Conservation (phyloP, 2,329 filamentous ascomycete species). For the Colletotrichum sojae region DNA sequence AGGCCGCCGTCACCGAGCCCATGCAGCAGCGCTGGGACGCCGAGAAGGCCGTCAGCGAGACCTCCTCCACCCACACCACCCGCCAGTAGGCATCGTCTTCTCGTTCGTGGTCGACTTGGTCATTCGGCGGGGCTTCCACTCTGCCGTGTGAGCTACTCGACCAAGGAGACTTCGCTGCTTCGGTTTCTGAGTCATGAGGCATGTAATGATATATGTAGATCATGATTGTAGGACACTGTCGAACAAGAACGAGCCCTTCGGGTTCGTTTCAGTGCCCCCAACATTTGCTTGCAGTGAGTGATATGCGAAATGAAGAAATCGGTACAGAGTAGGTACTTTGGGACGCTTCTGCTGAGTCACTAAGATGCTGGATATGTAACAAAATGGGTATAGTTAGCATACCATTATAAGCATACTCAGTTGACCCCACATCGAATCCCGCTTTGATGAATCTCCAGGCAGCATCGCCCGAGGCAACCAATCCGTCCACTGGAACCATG, state of each 20-base stretch:
- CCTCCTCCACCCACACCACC: constrained; percentile 29
- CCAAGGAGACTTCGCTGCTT: neutral
- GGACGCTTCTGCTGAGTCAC: neutral
- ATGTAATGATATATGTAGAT: constrained; percentile 13
- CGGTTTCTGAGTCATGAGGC: neutral
- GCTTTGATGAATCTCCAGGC: constrained; percentile 26
- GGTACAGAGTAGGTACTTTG: no score
- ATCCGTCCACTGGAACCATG: neutral
- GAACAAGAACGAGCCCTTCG: neutral
- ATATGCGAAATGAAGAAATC: no score
- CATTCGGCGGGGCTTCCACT: neutral
- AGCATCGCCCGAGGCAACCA: constrained; percentile 40
- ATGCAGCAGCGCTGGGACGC: constrained; percentile 43
- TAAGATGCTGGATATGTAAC: neutral
- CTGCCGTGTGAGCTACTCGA: neutral
- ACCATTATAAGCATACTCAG: no score
- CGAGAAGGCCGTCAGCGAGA: constrained; percentile 41
- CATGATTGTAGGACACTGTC: constrained; percentile 18
- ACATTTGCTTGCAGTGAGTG: neutral
- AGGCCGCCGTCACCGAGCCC: constrained; percentile 27
- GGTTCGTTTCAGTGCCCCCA: neutral
- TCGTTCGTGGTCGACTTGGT: neutral
- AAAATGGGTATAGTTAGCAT: neutral
- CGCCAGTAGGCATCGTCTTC: neutral
- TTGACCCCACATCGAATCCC: neutral